These are phyloP conservation scores for Cylindrotheca fusiformis DNA, from an alignment of 108 stramenopile genomes.

Conservation along the genomic window DNA sequence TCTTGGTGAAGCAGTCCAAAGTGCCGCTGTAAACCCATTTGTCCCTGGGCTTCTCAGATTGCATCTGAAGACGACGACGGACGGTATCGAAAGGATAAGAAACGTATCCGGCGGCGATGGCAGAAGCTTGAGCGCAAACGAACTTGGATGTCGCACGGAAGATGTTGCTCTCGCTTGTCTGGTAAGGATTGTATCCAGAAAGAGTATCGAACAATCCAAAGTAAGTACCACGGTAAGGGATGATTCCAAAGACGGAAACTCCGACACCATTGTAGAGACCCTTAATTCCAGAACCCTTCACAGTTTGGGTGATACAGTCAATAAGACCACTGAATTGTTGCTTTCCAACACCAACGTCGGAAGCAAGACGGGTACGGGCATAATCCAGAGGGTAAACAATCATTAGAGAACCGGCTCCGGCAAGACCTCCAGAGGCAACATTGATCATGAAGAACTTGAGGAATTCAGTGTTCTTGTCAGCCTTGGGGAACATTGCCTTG, in stretches of 20 bases:
- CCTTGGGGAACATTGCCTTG: constrained; percentile 97
- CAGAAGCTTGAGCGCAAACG: constrained; percentile 92
- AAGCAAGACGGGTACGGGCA: constrained; percentile 98
- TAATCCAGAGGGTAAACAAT: constrained; percentile 99
- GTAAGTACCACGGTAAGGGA: constrained; percentile 98
- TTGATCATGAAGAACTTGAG: constrained; percentile 95
- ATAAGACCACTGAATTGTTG: constrained; percentile 95
- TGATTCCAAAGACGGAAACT: constrained; percentile 94
- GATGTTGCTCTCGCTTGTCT: constrained; percentile 82
- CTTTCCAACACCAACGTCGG: constrained; percentile 94
- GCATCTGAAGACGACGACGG: constrained; percentile 99
- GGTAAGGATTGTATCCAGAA: constrained; percentile 96
- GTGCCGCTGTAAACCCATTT: constrained; percentile 97
- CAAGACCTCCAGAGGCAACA: constrained; percentile 97
- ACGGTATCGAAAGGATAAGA: constrained; percentile 99
- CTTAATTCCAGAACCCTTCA: constrained; percentile 75
- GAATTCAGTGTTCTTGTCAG: constrained; percentile 95
- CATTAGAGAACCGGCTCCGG: constrained; percentile 94
- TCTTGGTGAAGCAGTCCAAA: constrained; percentile 94
- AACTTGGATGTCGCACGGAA: constrained; percentile 95
- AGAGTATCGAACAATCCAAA: constrained; percentile 99
- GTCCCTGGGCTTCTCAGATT: constrained; percentile 94
- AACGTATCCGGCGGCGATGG: constrained; percentile 92
- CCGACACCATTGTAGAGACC: constrained; percentile 99
- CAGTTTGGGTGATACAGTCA: constrained; percentile 96